Conservation (phyloP, 192 early-diverging fungal genomes). For the Chytriomyces hyalinus region DNA sequence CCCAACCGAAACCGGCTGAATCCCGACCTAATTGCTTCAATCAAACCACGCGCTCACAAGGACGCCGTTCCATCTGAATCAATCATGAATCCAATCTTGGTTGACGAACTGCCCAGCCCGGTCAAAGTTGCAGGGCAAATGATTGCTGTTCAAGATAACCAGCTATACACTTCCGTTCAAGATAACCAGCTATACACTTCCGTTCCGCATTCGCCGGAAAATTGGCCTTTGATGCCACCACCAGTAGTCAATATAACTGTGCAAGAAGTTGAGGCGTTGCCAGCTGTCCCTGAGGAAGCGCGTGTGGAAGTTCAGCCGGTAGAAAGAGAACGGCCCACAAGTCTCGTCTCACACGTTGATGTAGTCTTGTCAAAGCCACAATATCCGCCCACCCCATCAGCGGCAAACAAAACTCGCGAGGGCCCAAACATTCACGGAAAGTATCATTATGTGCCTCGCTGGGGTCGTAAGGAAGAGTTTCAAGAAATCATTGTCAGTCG, state of each 20-base stretch:
- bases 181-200: neutral
- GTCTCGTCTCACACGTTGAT: conserved; percentile 7
- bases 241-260: neutral
- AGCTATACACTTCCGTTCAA: neutral
- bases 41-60: conserved; percentile 21
- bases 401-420: conserved; percentile 1
- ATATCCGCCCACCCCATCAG: conserved; percentile 22
- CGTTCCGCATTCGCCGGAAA: neutral
- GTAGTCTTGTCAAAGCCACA: conserved; percentile 26
- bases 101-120: neutral
- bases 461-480: conserved; percentile 45
- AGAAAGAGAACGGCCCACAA: neutral
- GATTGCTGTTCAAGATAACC: neutral
- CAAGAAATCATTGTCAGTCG: conserved; percentile 38
- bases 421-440: conserved; percentile 24
- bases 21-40: conserved; percentile 2
- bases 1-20: neutral
- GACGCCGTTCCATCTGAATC: conserved; percentile 26
- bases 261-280: neutral
- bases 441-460: conserved; percentile 41
- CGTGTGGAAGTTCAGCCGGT: neutral
- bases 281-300: neutral
- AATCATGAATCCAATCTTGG: neutral
- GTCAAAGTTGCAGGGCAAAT: neutral
- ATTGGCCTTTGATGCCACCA: neutral